Evolutionary conservation across 108 stramenopile species (phyloP).

Genomic region (Bacterosira constricta): DNA sequence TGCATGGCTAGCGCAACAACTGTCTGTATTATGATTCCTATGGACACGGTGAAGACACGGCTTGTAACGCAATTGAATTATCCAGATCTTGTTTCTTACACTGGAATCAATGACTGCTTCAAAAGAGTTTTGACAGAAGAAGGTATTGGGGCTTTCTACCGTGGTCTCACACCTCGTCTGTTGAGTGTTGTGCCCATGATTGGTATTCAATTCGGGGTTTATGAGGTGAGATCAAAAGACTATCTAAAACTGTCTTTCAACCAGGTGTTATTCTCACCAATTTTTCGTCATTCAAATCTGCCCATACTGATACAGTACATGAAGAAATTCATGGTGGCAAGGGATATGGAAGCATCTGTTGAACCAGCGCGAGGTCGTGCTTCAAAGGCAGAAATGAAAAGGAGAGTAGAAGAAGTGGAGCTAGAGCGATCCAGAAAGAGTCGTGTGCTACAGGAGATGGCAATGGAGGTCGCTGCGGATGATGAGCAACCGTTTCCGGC

Average conservation of each 20-base stretch:
- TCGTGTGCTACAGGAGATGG: slow-evolving; percentile 66
- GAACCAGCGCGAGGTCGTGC: slow-evolving; percentile 31
- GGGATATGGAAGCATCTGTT: slow-evolving; percentile 11
- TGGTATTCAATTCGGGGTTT: slow-evolving; percentile 96
- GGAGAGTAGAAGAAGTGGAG: slow-evolving; percentile 35
- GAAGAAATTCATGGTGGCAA: slow-evolving; percentile 81
- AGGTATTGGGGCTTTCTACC: slow-evolving; percentile 90
- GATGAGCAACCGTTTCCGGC: slow-evolving; percentile 81
- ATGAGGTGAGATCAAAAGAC: slow-evolving; percentile 57
- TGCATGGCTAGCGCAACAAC: slow-evolving; percentile 91
- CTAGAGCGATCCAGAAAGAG: slow-evolving; percentile 42
- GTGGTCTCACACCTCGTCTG: slow-evolving; percentile 91
- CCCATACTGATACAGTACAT: slow-evolving; percentile 43
- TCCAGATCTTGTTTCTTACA: slow-evolving; percentile 74
- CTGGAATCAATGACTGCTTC: slow-evolving; percentile 93
- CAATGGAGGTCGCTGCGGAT: slow-evolving; percentile 88
- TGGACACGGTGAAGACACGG: slow-evolving; percentile 97
- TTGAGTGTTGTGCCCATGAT: slow-evolving; percentile 98
- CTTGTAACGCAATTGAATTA: slow-evolving; percentile 85
- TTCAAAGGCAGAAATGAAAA: slow-evolving; percentile 28
- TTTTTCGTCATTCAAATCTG: not conserved
- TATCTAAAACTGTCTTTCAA: not conserved
- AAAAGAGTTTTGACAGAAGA: slow-evolving; percentile 85
- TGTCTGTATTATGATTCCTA: slow-evolving; percentile 97
- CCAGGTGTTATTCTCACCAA: not conserved